These are phyloP conservation scores for Paramecium tetraurelia DNA, from an alignment of 73 alveolate species.

Conservation along the genomic window DNA sequence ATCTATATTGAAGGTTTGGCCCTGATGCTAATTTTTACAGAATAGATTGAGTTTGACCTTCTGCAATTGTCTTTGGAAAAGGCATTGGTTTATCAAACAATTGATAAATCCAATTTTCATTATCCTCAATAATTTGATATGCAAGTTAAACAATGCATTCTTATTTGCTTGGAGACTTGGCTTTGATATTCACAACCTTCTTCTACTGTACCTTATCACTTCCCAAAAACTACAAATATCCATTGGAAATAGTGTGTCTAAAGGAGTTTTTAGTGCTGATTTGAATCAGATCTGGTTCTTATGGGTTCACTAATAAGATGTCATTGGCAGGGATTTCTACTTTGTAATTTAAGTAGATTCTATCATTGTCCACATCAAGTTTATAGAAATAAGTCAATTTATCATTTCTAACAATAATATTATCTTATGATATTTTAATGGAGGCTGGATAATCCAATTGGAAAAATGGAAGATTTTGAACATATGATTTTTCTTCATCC, in stretches of 20 bases:
- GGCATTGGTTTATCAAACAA: neutral
- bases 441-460: neutral
- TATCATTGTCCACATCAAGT: neutral
- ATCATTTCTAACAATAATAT: neutral
- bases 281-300: neutral
- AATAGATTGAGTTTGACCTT: neutral
- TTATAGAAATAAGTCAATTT: neutral
- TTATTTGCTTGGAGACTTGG: neutral
- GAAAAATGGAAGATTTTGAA: neutral
- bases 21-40: constrained; percentile 23
- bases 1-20: neutral
- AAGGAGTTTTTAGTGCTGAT: neutral
- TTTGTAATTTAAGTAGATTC: neutral
- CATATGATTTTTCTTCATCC: neutral
- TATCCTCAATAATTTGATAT: neutral
- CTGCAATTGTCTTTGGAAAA: constrained; percentile 1
- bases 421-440: neutral
- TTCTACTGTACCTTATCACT: neutral
- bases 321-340: neutral
- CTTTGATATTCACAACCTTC: neutral
- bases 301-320: neutral
- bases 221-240: neutral
- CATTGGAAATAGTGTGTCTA: neutral
- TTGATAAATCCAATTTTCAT: neutral
- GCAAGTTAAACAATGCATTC: neutral